A percentile compares a stretch with the other conserved stretches of the same genome.
Conservation (phyloP, 192 early-diverging fungal species). For the Gigaspora rosea region DNA sequence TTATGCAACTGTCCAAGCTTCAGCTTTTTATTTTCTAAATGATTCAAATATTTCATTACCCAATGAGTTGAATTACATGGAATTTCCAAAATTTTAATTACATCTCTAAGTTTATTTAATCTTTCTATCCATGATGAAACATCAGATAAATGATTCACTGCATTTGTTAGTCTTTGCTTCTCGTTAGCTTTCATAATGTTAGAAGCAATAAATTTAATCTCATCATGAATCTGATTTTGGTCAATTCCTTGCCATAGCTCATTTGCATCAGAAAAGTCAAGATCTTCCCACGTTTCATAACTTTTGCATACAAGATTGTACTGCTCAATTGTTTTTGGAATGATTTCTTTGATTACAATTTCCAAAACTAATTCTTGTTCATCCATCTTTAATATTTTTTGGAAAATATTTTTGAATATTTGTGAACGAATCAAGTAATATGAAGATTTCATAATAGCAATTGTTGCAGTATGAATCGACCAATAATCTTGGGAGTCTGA, state of each 20-base stretch:
- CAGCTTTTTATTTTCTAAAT: background rate
- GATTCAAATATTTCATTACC: background rate
- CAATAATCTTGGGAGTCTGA: background rate
- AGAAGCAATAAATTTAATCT: background rate
- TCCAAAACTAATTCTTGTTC: background rate
- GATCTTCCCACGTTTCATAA: constrained; percentile 3
- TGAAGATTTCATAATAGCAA: background rate
- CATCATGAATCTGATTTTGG: background rate
- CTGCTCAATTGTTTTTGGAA: background rate
- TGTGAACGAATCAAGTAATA: background rate
- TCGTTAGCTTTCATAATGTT: no score
- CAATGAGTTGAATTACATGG: background rate
- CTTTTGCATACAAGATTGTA: background rate
- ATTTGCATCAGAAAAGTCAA: background rate
- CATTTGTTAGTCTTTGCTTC: background rate
- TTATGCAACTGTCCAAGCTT: background rate
- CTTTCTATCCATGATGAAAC: background rate
- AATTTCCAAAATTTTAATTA: background rate
- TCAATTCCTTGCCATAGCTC: constrained; percentile 11
- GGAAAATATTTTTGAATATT: background rate
- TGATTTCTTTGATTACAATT: background rate
- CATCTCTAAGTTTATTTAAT: background rate
- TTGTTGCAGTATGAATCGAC: background rate
- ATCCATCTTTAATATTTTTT: background rate
- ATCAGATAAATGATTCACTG: background rate